Conservation (phyloP, 176 grass and related monocot genomes). For the Melocanna baccifera region DNA sequence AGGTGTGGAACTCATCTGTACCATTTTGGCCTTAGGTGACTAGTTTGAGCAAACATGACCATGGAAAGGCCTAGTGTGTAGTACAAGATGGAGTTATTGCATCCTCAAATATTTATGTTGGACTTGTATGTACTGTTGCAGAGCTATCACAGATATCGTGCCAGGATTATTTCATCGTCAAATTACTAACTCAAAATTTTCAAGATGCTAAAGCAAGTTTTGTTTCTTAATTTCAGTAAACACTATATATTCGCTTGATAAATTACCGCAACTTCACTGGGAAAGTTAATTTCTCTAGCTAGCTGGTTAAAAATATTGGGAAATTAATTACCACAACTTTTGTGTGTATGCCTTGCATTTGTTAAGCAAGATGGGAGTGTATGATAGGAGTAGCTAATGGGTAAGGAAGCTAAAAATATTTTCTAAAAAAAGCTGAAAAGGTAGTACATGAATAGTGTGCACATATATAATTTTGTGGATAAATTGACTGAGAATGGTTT, state of each 20-base stretch:
- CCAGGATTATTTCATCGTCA: no score
- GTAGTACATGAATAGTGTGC: background rate
- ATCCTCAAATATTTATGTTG: background rate
- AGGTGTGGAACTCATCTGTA: conserved; percentile 36
- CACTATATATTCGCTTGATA: background rate
- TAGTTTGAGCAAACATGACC: conserved; percentile 44
- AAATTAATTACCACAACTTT: background rate
- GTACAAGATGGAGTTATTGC: conserved; percentile 23
- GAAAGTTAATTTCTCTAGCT: background rate
- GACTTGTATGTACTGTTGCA: background rate
- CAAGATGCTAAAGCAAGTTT: background rate
- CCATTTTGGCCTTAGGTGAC: conserved; percentile 33
- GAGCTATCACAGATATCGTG: background rate
- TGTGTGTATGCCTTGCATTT: background rate
- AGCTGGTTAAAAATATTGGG: no score
- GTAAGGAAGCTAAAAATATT: background rate
- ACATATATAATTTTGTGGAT: background rate
- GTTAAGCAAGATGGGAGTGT: background rate
- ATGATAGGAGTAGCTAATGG: background rate
- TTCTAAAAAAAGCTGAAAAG: background rate
- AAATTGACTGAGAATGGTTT: background rate
- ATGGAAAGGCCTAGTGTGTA: conserved; percentile 15
- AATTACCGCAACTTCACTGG: background rate
- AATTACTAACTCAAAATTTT: no score
- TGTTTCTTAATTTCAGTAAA: background rate